Evolutionary conservation across 352 stramenopile genomes (phyloP).

Genomic region (Blastocystis sp.): DNA sequence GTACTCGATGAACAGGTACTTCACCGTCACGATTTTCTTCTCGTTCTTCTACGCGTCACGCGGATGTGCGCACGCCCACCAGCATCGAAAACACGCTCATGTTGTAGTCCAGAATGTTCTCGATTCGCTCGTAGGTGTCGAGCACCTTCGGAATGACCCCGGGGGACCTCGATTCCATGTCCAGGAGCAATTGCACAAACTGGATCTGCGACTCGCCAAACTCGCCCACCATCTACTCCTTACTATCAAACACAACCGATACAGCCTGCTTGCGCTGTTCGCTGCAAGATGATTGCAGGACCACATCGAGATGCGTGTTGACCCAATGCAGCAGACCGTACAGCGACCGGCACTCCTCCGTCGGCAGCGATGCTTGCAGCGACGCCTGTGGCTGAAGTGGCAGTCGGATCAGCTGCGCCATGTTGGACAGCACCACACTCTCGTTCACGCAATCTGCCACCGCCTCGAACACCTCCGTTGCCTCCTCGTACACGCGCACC

Average conservation of each 20-base stretch:
- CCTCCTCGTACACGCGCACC: background rate
- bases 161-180: background rate
- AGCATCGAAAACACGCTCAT: background rate
- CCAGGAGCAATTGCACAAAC: slow-evolving; percentile 2
- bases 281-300: background rate
- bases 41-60: slow-evolving; percentile 9
- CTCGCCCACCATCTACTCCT: background rate
- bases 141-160: background rate
- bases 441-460: background rate
- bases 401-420: slow-evolving; percentile 1
- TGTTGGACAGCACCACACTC: slow-evolving; percentile 28
- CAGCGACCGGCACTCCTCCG: background rate
- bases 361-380: background rate
- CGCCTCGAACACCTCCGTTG: background rate
- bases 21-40: background rate
- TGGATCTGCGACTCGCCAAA: slow-evolving; percentile 42
- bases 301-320: slow-evolving; percentile 7
- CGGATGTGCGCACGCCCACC: background rate
- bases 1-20: slow-evolving; percentile 19
- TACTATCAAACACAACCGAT: background rate
- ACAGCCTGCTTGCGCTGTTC: background rate
- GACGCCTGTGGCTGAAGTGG: no score
- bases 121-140: background rate
- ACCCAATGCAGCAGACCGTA: slow-evolving; percentile 24
- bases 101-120: slow-evolving; percentile 52